These are phyloP conservation scores for Scedosporium boydii DNA, from an alignment of 2,329 filamentous ascomycete genomes.

Conservation along the genomic window DNA sequence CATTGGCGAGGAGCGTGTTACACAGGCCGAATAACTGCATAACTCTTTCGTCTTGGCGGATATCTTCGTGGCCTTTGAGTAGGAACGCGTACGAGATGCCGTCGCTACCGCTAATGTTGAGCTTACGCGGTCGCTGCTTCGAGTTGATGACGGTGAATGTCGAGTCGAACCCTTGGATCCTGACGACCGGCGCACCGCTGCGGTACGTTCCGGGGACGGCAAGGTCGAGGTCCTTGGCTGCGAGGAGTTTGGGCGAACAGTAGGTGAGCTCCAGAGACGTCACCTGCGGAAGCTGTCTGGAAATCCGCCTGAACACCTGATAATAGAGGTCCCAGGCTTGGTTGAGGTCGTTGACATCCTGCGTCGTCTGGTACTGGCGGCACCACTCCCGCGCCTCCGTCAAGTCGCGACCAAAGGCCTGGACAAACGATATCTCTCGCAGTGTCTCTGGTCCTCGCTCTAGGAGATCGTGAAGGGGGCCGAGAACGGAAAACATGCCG, in stretches of 20 bases:
- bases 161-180: slow-evolving; percentile 82
- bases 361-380: slow-evolving; percentile 78
- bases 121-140: slow-evolving; percentile 88
- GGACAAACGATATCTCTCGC: slow-evolving; percentile 91
- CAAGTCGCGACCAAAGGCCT: slow-evolving; percentile 92
- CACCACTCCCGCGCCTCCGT: slow-evolving; percentile 96
- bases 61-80: slow-evolving; percentile 98
- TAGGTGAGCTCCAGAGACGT: slow-evolving; percentile 91
- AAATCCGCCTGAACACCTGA: slow-evolving; percentile 93
- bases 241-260: slow-evolving; percentile 87
- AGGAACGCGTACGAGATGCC: slow-evolving; percentile 79
- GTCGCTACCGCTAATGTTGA: slow-evolving; percentile 82
- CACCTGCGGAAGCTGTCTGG: slow-evolving; percentile 83
- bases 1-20: slow-evolving; percentile 88
- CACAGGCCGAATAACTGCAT: slow-evolving; percentile 98
- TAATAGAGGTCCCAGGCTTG: slow-evolving; percentile 99
- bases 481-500: slow-evolving; percentile 88
- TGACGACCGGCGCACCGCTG: slow-evolving; percentile 66
- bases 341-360: slow-evolving; percentile 88
- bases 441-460: slow-evolving; percentile 88
- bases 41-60: slow-evolving; percentile 95
- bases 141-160: slow-evolving; percentile 90
- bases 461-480: slow-evolving; percentile 83
- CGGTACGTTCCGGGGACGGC: slow-evolving; percentile 94
- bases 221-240: slow-evolving; percentile 76